phyloP scores from a whole-genome alignment of 106 monocot genomes.

The Dendrobium chrysotoxum region DNA sequence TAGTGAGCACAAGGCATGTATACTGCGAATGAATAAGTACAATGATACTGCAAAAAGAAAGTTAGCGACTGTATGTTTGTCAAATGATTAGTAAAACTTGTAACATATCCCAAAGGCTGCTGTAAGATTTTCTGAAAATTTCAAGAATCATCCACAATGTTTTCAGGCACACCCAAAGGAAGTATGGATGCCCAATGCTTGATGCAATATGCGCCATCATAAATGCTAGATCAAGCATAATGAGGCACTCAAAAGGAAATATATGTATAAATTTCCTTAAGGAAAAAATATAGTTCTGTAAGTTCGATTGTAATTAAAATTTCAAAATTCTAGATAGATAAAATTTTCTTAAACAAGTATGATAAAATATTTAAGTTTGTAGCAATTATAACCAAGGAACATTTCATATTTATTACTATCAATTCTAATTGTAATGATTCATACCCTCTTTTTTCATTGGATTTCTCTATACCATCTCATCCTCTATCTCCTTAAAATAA shows the following conservation, averaged over 20 bases:
- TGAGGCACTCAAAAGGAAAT: neutral
- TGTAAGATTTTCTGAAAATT: no score
- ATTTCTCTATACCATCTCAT: neutral
- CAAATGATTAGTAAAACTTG: no score
- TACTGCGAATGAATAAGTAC: no score
- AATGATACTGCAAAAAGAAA: no score
- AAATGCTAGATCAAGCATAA: neutral
- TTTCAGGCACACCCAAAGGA: neutral
- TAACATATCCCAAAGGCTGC: no score
- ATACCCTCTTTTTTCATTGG: neutral
- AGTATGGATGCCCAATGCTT: neutral
- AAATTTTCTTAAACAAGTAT: neutral
- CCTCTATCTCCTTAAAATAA: neutral
- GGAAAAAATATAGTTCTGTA: neutral
- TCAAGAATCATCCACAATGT: no score
- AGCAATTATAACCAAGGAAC: neutral
- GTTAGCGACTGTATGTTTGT: no score
- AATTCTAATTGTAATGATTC: neutral
- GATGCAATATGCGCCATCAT: neutral
- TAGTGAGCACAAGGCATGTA: no score
- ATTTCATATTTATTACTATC: neutral
- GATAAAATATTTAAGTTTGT: neutral
- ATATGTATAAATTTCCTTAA: neutral
- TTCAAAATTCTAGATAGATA: neutral
- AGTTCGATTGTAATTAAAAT: neutral